Conservation (phyloP, 2,329 filamentous ascomycete species). For the Aspergillus sclerotialis region DNA sequence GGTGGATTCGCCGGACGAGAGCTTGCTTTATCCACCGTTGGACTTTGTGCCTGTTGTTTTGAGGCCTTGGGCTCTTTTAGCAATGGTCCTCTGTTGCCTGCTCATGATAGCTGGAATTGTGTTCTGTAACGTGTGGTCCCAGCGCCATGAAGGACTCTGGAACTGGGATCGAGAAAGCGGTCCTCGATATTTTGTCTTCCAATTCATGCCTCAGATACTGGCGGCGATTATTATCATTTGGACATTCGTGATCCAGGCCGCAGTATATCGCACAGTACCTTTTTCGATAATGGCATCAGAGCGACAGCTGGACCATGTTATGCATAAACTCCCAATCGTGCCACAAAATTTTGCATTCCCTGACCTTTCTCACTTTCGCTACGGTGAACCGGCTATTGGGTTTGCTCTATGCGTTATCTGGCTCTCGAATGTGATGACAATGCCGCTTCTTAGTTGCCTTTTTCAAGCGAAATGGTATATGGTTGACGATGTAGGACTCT, state of each 20-base stretch:
- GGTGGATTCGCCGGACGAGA: constrained; percentile 38
- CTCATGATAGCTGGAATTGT: constrained; percentile 67
- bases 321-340: constrained; percentile 55
- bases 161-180: constrained; percentile 64
- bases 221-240: constrained; percentile 67
- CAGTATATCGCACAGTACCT: constrained; percentile 69
- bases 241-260: constrained; percentile 65
- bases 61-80: constrained; percentile 56
- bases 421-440: constrained; percentile 64
- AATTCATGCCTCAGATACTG: constrained; percentile 74
- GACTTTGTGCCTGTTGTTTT: constrained; percentile 67
- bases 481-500: constrained; percentile 51
- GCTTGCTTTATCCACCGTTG: constrained; percentile 46
- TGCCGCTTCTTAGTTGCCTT: constrained; percentile 72
- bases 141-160: constrained; percentile 56
- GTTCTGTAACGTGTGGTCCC: constrained; percentile 65
- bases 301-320: constrained; percentile 52
- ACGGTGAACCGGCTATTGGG: constrained; percentile 62
- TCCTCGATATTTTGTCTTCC: constrained; percentile 74
- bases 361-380: constrained; percentile 58
- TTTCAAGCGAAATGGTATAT: constrained; percentile 63
- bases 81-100: constrained; percentile 55
- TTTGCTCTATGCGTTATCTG: constrained; percentile 63
- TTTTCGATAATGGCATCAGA: constrained; percentile 70
- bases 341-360: constrained; percentile 63